Base-by-base conservation (phyloP, 1,284 basidiomycete species). In the Takashimella koratensis region DNA sequence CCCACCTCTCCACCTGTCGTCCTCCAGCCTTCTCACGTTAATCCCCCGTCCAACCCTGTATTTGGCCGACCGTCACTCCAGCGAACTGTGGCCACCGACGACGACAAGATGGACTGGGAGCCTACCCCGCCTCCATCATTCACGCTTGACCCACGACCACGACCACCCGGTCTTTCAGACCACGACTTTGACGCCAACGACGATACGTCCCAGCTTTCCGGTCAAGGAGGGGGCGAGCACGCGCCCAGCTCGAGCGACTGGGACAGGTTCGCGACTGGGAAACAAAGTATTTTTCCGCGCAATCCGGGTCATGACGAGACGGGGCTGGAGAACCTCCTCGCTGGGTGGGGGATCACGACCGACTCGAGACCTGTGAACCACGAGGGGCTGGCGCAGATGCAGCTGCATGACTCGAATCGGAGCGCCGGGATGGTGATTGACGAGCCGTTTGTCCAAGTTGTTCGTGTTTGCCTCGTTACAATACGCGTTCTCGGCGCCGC, bases 21-120 rank as follows among this genome's bases (percentile, higher is more conserved):
- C n/a, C 57, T 16, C 51, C 54, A n/a, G 19, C 49, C 23, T 43
- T 58, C n/a, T 56, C 56, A 5, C 47, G 21, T 45, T 26, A 22
- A 24, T 51, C 16, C 52, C 47, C 47, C 56, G 51, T 12, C 63
- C 53, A 16, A 60, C 36, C 65, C 66, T 1, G 56, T 71, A 16
- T 73, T 73, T 42, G 71, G 72, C 16, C 64, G 67, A 43, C 43
- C 59, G 1, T 69, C 70, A 0, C 53, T 70, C 0, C 36, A 53
- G 2, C 45, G 25, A 22, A 44, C 40, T 16, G n/a, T 21, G 27
- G 39, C 25, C 36, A 25, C 10, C 30, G 19, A 53, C 12, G 24
- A 20, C 26, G 44, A 46, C 8, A 36, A 47, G n/a, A 74, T 74
- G 72, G 72, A 74, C 41, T 74, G 72, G 72, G 72, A 74, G 52